These are phyloP conservation scores for Piromyces finnis DNA, from an alignment of 192 early-diverging fungal genomes.

Conservation along the genomic window DNA sequence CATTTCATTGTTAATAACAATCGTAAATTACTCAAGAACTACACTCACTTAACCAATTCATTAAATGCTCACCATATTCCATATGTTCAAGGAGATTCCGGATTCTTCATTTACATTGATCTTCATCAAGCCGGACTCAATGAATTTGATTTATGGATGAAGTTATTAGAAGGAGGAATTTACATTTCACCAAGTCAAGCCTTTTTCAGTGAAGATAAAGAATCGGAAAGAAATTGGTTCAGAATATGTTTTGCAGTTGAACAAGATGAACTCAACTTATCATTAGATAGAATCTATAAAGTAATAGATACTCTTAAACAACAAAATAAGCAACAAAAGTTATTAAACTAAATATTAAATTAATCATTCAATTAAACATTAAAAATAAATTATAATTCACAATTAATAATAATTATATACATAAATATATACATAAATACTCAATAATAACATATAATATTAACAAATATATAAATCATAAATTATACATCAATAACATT, in stretches of 20 bases:
- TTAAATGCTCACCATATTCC: slow-evolving; percentile 23
- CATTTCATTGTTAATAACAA: slow-evolving; percentile 38
- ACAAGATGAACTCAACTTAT: neutral
- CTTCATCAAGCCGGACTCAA: slow-evolving; percentile 2
- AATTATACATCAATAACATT: no score
- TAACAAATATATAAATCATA: no score
- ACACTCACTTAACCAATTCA: slow-evolving; percentile 13
- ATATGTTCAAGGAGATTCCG: slow-evolving; percentile 40
- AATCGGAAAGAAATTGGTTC: neutral
- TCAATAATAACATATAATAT: no score
- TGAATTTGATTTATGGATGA: neutral
- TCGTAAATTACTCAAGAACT: slow-evolving; percentile 24
- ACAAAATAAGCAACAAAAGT: no score
- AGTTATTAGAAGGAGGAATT: neutral
- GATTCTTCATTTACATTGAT: slow-evolving; percentile 56
- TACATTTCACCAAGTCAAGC: neutral
- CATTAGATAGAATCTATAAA: neutral
- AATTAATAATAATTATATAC: no score
- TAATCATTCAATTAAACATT: no score
- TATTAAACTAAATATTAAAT: no score
- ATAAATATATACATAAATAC: no score
- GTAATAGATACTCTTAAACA: neutral
- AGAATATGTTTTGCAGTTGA: neutral
- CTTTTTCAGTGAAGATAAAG: neutral
- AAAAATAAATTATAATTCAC: no score